These are phyloP conservation scores for Detonula confervacea DNA, from an alignment of 352 stramenopile species.

Conservation along the genomic window DNA sequence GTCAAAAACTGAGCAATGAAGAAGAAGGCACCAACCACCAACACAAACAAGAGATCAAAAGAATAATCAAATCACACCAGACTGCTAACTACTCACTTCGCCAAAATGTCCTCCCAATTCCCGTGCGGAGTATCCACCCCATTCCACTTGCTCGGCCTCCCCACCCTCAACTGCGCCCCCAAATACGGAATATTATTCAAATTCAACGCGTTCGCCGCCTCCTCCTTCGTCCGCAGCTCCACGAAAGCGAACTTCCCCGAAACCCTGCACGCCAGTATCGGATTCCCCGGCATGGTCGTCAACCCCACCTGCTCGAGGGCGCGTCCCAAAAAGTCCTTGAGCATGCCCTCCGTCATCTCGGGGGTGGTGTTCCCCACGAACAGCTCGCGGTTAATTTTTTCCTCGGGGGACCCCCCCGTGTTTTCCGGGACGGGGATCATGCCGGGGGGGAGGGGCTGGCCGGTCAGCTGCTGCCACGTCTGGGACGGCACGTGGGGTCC, in stretches of 20 bases:
- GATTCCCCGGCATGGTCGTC: slow-evolving; percentile 80
- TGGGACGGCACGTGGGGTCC: slow-evolving; percentile 70
- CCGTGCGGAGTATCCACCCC: slow-evolving; percentile 81
- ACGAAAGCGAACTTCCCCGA: slow-evolving; percentile 89
- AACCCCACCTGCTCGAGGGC: slow-evolving; percentile 82
- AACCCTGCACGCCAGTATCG: slow-evolving; percentile 82
- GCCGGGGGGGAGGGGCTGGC: slow-evolving; percentile 56
- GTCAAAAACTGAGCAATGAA: too few relatives aligned
- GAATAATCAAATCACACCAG: slow-evolving; percentile 2
- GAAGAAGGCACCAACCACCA: too few relatives aligned
- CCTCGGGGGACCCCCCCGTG: slow-evolving; percentile 35
- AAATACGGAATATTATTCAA: slow-evolving; percentile 89
- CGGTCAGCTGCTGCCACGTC: slow-evolving; percentile 83
- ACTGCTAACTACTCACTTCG: slow-evolving; percentile 80
- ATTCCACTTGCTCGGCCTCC: slow-evolving; percentile 86
- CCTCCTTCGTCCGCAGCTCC: slow-evolving; percentile 82
- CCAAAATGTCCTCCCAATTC: slow-evolving; percentile 85
- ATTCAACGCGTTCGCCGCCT: slow-evolving; percentile 87
- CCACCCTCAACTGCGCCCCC: slow-evolving; percentile 84
- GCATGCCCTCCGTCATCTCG: slow-evolving; percentile 85
- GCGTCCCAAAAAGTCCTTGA: slow-evolving; percentile 81
- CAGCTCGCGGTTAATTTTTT: slow-evolving; percentile 85
- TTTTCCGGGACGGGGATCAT: slow-evolving; percentile 35
- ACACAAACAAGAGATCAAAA: slow-evolving; percentile 8
- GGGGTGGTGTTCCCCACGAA: slow-evolving; percentile 88